Conservation (phyloP, 371 early-diverging fungal genomes). For the Mortierella sp. region DNA sequence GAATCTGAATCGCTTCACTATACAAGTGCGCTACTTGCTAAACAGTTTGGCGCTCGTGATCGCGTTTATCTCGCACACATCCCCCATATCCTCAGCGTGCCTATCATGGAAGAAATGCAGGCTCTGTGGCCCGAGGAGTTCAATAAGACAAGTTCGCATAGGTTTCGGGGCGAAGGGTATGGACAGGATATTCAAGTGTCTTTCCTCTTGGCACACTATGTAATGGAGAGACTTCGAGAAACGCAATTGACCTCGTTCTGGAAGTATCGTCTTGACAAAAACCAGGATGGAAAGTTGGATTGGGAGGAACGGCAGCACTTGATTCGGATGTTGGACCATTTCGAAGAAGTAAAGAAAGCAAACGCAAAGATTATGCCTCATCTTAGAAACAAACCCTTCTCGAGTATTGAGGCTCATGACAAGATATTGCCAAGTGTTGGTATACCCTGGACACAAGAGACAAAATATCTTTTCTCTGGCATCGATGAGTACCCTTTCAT, state of each 20-base stretch:
- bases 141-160: slow-evolving; percentile 47
- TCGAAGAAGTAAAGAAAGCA: background rate
- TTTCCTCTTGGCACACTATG: slow-evolving; percentile 55
- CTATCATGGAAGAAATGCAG: slow-evolving; percentile 48
- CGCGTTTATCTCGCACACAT: slow-evolving; percentile 49
- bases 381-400: background rate
- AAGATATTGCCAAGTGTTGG: slow-evolving; percentile 12
- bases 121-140: slow-evolving; percentile 54
- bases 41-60: slow-evolving; percentile 51
- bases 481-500: slow-evolving; percentile 49
- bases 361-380: background rate
- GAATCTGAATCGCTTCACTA: slow-evolving; percentile 40
- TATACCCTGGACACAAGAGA: slow-evolving; percentile 13
- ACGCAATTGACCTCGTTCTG: slow-evolving; percentile 49
- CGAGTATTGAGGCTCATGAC: slow-evolving; percentile 7
- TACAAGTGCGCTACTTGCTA: slow-evolving; percentile 44
- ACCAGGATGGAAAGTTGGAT: slow-evolving; percentile 45
- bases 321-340: slow-evolving; percentile 22
- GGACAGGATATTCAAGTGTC: slow-evolving; percentile 42
- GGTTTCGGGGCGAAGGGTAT: slow-evolving; percentile 52
- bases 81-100: slow-evolving; percentile 40
- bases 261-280: slow-evolving; percentile 42
- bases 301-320: slow-evolving; percentile 46
- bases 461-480: slow-evolving; percentile 20
- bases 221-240: slow-evolving; percentile 56